A percentile compares a stretch with the other conserved stretches of the same genome.
These are phyloP conservation scores for Detonula confervacea DNA, from an alignment of 352 stramenopile genomes.

Conservation along the genomic window DNA sequence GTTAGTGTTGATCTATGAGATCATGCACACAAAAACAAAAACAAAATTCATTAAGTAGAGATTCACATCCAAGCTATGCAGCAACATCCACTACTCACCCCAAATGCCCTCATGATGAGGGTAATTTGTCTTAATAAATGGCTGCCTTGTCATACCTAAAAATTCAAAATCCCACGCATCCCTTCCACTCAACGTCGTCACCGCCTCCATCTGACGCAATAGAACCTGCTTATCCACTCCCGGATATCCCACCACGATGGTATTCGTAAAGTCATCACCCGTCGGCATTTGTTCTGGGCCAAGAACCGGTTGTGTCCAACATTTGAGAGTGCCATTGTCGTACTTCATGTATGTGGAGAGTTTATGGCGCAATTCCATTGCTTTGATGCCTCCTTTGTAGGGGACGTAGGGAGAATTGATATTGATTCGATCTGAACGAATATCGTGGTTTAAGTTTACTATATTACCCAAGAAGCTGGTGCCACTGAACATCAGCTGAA, in stretches of 20 bases:
- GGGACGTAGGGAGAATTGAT: not conserved
- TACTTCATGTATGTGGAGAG: not conserved
- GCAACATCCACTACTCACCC: no score
- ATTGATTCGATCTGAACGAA: not conserved
- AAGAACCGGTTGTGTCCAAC: not conserved
- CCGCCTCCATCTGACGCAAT: not conserved
- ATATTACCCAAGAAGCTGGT: not conserved
- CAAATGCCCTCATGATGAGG: slow-evolving; percentile 1
- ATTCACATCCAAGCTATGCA: no score
- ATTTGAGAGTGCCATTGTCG: not conserved
- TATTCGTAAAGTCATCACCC: not conserved
- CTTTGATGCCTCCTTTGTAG: not conserved
- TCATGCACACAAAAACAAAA: no score
- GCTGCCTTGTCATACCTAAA: not conserved
- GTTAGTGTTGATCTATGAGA: no score
- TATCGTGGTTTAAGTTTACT: not conserved
- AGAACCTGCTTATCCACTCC: not conserved
- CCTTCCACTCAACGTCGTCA: not conserved
- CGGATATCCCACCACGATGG: slow-evolving; percentile 4
- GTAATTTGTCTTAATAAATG: slow-evolving; percentile 1
- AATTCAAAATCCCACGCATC: not conserved
- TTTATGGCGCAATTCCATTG: not conserved
- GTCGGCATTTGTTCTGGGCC: not conserved
- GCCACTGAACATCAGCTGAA: no score
- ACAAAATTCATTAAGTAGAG: no score